Conservation (phyloP, 305 asterid genomes). For the Rubia tinctorum region DNA sequence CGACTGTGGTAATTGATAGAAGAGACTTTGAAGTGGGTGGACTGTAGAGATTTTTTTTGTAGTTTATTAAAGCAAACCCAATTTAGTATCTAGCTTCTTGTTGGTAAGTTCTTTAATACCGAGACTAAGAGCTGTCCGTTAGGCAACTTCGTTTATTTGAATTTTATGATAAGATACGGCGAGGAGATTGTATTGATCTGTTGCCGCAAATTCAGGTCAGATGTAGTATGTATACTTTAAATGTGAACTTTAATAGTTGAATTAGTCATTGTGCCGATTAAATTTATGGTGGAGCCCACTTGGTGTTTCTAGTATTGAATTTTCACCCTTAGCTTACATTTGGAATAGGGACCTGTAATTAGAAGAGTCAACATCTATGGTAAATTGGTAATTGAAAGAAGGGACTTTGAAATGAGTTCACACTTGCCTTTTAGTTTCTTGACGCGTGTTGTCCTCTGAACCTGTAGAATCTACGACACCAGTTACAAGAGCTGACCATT, state of each 20-base stretch:
- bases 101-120: background rate
- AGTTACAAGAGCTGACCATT: background rate
- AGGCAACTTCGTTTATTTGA: background rate
- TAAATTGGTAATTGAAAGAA: background rate
- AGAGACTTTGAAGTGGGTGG: background rate
- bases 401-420: background rate
- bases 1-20: background rate
- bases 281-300: conserved; percentile 7
- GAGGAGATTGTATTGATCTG: background rate
- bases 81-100: background rate
- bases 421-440: background rate
- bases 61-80: background rate
- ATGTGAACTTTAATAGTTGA: background rate
- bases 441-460: too few relatives aligned
- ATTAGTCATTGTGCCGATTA: conserved; percentile 1
- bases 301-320: background rate
- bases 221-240: background rate
- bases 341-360: background rate
- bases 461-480: background rate
- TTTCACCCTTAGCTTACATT: background rate
- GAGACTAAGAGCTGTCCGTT: background rate
- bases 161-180: too few relatives aligned
- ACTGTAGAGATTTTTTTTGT: background rate
- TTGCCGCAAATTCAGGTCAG: background rate
- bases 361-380: background rate